phyloP scores from a whole-genome alignment of 805 yeast genomes.

The Teunomyces cretensis region DNA sequence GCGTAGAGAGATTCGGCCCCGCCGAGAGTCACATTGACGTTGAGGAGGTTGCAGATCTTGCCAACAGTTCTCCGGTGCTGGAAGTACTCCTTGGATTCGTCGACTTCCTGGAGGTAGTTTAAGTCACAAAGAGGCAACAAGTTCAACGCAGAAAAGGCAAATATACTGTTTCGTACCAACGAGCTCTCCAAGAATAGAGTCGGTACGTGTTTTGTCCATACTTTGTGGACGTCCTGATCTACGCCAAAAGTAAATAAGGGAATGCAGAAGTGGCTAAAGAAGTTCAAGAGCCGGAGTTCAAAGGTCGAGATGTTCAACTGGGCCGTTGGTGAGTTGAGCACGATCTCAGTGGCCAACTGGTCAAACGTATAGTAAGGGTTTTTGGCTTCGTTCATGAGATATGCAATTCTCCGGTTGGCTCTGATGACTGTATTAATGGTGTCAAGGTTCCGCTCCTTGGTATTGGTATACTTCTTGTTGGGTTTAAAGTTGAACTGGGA shows the following conservation, averaged over 20 bases:
- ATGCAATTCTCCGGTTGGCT: neutral
- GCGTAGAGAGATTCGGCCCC: conserved; percentile 14
- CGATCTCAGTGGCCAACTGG: neutral
- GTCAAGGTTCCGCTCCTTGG: neutral
- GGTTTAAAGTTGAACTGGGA: neutral
- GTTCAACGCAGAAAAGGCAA: conserved; percentile 24
- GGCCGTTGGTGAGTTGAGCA: conserved; percentile 17
- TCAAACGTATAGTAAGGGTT: conserved; percentile 3
- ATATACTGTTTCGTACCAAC: conserved; percentile 26
- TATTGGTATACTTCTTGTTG: neutral
- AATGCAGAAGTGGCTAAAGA: conserved; percentile 29
- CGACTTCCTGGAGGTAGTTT: conserved; percentile 7
- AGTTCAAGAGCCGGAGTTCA: conserved; percentile 25
- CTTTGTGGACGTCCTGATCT: conserved; percentile 16
- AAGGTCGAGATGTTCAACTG: conserved; percentile 21
- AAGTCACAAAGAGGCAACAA: conserved; percentile 24
- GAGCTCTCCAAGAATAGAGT: conserved; percentile 20
- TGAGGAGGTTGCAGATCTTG: neutral
- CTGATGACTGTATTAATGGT: neutral
- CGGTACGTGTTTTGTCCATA: conserved; percentile 30
- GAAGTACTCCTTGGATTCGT: conserved; percentile 1
- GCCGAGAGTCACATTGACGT: neutral
- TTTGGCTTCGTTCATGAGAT: neutral
- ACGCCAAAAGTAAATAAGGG: conserved; percentile 25
- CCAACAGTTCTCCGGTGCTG: neutral